phyloP scores from a whole-genome alignment of 176 grass and related monocot species.

The Phyllostachys edulis region DNA sequence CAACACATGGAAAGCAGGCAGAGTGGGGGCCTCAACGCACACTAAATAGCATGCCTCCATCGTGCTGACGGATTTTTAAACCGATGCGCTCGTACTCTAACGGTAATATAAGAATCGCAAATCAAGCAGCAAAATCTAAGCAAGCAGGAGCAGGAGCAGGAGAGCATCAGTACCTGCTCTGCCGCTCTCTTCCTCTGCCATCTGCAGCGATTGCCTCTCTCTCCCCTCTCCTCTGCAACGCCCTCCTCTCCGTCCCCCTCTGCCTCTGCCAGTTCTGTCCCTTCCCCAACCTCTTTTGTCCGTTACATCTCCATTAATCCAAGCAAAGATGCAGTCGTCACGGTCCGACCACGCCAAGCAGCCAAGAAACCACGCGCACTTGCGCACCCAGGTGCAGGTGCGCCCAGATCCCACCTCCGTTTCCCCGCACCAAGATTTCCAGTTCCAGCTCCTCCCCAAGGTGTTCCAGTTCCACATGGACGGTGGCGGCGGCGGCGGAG shows the following conservation, averaged over 20 bases:
- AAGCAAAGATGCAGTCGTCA: constrained; percentile 37
- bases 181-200: not conserved
- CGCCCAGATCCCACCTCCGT: constrained; percentile 7
- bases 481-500: not conserved
- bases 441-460: constrained; percentile 26
- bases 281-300: constrained; percentile 50
- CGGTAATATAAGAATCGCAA: constrained; percentile 39
- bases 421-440: constrained; percentile 30
- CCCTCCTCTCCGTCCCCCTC: not conserved
- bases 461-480: constrained; percentile 44
- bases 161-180: not conserved
- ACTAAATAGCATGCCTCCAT: no score
- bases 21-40: no score
- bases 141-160: not conserved
- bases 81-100: not conserved
- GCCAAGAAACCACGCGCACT: constrained; percentile 25
- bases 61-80: not conserved
- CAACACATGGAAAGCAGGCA: no score
- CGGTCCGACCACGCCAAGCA: constrained; percentile 35
- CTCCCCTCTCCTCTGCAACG: not conserved
- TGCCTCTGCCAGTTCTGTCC: constrained; percentile 7
- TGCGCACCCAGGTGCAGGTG: constrained; percentile 27
- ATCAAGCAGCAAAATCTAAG: constrained; percentile 16
- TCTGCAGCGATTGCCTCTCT: not conserved
- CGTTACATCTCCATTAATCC: constrained; percentile 36